These are phyloP conservation scores for Gautieria morchelliformis DNA, from an alignment of 768 basidiomycete species.

Conservation along the genomic window DNA sequence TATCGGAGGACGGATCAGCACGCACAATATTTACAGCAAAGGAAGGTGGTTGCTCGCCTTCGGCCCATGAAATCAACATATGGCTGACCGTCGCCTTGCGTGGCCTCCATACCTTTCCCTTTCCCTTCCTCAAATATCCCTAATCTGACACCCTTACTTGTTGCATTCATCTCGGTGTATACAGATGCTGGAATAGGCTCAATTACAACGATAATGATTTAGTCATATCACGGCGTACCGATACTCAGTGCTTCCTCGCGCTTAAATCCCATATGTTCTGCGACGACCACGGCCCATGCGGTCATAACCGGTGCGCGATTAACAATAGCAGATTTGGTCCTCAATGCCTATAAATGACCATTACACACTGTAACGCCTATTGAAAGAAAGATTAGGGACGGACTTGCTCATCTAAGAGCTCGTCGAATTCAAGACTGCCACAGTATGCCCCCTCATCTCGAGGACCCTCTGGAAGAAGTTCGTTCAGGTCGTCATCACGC, in stretches of 20 bases:
- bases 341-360: slow-evolving; percentile 39
- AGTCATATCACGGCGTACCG: slow-evolving; percentile 35
- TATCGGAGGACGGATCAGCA: slow-evolving; percentile 10
- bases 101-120: slow-evolving; percentile 45
- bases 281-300: slow-evolving; percentile 84
- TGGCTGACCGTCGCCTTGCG: slow-evolving; percentile 55
- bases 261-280: slow-evolving; percentile 78
- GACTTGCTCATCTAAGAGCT: slow-evolving; percentile 65
- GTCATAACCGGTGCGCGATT: slow-evolving; percentile 95
- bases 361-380: background rate
- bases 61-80: slow-evolving; percentile 81
- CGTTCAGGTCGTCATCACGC: slow-evolving; percentile 39
- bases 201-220: background rate
- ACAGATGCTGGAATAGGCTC: slow-evolving; percentile 54
- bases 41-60: slow-evolving; percentile 30
- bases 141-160: slow-evolving; percentile 74
- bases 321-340: slow-evolving; percentile 50
- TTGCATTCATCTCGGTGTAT: slow-evolving; percentile 89
- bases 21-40: background rate
- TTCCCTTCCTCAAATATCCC: slow-evolving; percentile 60
- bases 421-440: slow-evolving; percentile 60
- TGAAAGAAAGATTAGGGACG: slow-evolving; percentile 9
- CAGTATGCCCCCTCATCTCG: slow-evolving; percentile 39
- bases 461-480: slow-evolving; percentile 45
- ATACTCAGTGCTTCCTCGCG: slow-evolving; percentile 88